Base-by-base conservation (phyloP, 306 rosid genomes). In the Rosa chinensis region DNA sequence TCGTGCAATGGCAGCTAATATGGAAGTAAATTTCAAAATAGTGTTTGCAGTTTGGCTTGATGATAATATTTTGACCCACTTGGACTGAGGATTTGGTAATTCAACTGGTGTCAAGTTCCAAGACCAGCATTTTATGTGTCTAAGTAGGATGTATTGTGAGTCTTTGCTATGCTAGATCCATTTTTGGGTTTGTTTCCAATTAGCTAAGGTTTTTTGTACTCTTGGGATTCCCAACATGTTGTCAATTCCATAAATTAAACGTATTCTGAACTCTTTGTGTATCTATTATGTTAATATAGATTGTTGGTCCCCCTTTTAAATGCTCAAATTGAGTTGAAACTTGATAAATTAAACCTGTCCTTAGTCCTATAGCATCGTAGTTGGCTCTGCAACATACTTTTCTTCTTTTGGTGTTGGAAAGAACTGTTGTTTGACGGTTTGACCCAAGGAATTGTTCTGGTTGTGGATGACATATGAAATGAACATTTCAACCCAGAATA, bases 21-120 rank as follows among this genome's bases (percentile, higher is more conserved):
- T 77, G 80, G 80, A 47, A 47, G 74, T 74, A 17, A 37, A 67
- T 61, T 75, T 52, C 53, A 81, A 45, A 32, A 17, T n/a, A 9
- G 55, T 67, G 66, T 16, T 23, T 66, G 35, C 80, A 73, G 67
- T 73, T 55, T 73, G 66, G 67, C 10, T 7, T 73, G 77, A 73
- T 73, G 48, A 39, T 73, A 11, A 56, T 55, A 11, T 37, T 35
- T 18, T 32, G 64, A 39, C 64, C 48, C 56, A 18, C 35, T 73
- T 73, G 64, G n/a, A 45, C 39, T 40, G 62, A 35, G 77, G 77
- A 10, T 72, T 59, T 50, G 14, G 44, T 72, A 28, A 17, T 45
- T 67, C 45, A 14, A 17, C 72, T 40, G 72, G 49, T 67, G 48
- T 67, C 16, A 67, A 18, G 17, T 40, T 39, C 49, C 13, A 37